A percentile compares a stretch with the other conserved stretches of the same genome.
phyloP scores from a whole-genome alignment of 768 basidiomycete species.

The Vishniacozyma victoriae region DNA sequence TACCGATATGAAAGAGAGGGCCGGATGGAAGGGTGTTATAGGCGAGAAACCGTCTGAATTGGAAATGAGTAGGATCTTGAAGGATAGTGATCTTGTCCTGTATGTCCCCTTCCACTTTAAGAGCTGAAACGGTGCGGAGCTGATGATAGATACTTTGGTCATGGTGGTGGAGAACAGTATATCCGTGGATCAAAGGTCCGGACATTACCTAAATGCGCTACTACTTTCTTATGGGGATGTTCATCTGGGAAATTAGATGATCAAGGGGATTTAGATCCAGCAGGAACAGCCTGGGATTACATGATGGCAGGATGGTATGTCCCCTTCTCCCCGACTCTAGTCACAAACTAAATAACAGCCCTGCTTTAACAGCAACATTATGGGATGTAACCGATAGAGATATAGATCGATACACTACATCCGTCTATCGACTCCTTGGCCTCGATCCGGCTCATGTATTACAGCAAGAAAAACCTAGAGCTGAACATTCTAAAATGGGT shows the following conservation, averaged over 20 bases:
- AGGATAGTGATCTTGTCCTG: conserved; percentile 79
- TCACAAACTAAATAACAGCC: conserved; percentile 52
- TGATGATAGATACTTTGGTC: conserved; percentile 81
- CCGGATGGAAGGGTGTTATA: conserved; percentile 77
- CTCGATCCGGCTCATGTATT: conserved; percentile 49
- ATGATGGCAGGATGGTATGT: conserved; percentile 96
- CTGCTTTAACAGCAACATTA: conserved; percentile 84
- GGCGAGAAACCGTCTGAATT: conserved; percentile 75
- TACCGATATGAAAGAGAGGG: conserved; percentile 57
- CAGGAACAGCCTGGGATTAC: conserved; percentile 88
- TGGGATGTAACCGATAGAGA: conserved; percentile 99
- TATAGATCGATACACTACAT: conserved; percentile 83
- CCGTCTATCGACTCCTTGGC: conserved; percentile 68
- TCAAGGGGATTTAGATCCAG: conserved; percentile 89
- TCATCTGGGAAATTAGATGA: conserved; percentile 83
- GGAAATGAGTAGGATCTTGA: conserved; percentile 68
- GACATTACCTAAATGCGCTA: conserved; percentile 75
- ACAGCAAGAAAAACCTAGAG: background rate
- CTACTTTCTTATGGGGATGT: conserved; percentile 97
- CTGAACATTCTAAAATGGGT: background rate
- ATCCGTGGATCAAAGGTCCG: conserved; percentile 79
- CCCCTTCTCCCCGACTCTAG: background rate
- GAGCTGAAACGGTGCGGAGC: background rate
- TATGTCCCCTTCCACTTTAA: conserved; percentile 50
- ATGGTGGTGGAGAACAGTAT: conserved; percentile 93